These are phyloP conservation scores for Rhizopus delemar DNA, from an alignment of 371 early-diverging fungal species.

Conservation along the genomic window DNA sequence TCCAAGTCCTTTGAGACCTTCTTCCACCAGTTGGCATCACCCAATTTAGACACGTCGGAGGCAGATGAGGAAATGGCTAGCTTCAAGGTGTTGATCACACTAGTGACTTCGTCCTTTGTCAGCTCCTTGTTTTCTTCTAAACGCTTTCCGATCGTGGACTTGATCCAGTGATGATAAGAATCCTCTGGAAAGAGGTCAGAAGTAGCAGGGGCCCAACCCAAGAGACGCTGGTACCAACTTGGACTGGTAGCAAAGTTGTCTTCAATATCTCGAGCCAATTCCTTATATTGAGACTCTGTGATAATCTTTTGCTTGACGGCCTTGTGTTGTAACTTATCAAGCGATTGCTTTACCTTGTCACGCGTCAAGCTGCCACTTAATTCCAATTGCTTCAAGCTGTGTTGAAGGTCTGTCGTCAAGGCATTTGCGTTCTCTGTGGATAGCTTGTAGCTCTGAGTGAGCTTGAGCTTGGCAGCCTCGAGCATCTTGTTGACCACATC, in stretches of 20 bases:
- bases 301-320: slow-evolving; percentile 33
- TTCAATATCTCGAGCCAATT: slow-evolving; percentile 33
- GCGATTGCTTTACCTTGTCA: slow-evolving; percentile 28
- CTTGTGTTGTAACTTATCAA: slow-evolving; percentile 33
- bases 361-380: slow-evolving; percentile 40
- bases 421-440: slow-evolving; percentile 25
- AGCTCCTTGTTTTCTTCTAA: slow-evolving; percentile 31
- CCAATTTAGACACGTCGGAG: slow-evolving; percentile 34
- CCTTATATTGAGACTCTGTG: slow-evolving; percentile 40
- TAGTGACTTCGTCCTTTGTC: slow-evolving; percentile 34
- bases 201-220: slow-evolving; percentile 13
- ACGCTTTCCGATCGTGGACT: slow-evolving; percentile 26
- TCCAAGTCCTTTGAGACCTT: slow-evolving; percentile 32
- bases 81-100: slow-evolving; percentile 27
- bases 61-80: slow-evolving; percentile 26
- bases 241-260: slow-evolving; percentile 25
- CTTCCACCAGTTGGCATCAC: slow-evolving; percentile 37
- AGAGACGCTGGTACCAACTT: slow-evolving; percentile 35
- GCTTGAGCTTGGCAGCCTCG: slow-evolving; percentile 34
- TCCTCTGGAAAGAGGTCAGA: slow-evolving; percentile 13
- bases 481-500: slow-evolving; percentile 34
- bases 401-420: slow-evolving; percentile 29
- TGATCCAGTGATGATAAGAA: slow-evolving; percentile 39
- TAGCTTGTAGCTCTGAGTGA: slow-evolving; percentile 34
- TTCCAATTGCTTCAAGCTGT: slow-evolving; percentile 37